Evolutionary conservation across 331 rosid species (phyloP).

Genomic region (Arachis monticola): DNA sequence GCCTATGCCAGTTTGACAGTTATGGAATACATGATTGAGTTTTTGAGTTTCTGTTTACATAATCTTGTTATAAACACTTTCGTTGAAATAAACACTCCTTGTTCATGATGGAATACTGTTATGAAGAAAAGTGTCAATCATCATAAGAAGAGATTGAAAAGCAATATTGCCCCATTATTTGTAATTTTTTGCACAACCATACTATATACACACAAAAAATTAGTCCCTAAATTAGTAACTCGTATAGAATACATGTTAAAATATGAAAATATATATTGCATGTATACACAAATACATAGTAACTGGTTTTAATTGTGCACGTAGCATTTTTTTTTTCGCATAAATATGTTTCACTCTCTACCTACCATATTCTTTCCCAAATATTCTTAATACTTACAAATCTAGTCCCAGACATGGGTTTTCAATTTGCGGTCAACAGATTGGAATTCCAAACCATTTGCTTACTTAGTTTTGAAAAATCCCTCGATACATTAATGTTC

Average conservation of each 20-base stretch:
- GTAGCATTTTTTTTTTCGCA: too few species aligned
- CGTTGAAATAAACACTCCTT: background rate
- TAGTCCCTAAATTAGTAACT: too few species aligned
- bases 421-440: background rate
- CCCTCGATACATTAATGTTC: background rate
- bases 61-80: too few species aligned
- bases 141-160: background rate
- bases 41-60: too few species aligned
- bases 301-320: too few species aligned
- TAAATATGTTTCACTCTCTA: background rate
- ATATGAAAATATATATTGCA: too few species aligned
- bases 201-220: too few species aligned
- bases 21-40: background rate
- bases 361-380: background rate
- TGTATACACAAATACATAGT: too few species aligned
- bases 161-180: background rate
- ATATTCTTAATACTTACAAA: background rate
- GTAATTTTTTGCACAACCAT: background rate
- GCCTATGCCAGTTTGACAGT: background rate
- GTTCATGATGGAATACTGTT: background rate
- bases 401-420: background rate
- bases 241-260: too few species aligned
- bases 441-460: conserved; percentile 4
- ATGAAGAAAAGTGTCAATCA: background rate
- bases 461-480: background rate